Evolutionary conservation across 2,329 filamentous ascomycete genomes (phyloP), one percentile per base, ranked within the genome.

Genomic region (Tolypocladium inflatum): DNA sequence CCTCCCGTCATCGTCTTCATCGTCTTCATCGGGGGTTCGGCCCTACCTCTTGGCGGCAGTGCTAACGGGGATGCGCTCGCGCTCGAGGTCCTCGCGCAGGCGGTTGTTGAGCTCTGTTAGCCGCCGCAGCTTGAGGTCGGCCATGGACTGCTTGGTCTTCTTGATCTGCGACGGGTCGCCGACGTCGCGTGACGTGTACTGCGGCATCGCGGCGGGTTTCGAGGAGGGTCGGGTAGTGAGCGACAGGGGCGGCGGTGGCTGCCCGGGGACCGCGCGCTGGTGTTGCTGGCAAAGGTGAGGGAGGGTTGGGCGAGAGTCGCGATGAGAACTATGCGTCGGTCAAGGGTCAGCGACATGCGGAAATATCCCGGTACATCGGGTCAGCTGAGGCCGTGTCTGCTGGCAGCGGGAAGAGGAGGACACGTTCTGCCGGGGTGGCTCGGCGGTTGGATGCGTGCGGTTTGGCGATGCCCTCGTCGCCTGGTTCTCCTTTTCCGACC

Each of bases 101-200:
- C 94, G 88, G 76, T 91, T 91, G 82, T 97, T 99, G 69, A 99
- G 85, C 79, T 99, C 94, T 61, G 92, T 97, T 76, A 99, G 82
- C 64, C 94, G 89, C 70, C 94, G 88, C 69, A 97, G 85, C 83
- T 99, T 99, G 64, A 99, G 84, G 74, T 99, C 94, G 67, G 93
- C 93, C 90, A 99, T 97, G 73, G 91, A 96, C 79, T 97, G 94
- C 82, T 97, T 97, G 80, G 95, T 97, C 80, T 92, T 96, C 82
- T 84, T 86, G 67, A 85, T 83, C 73, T 87, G 83, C 68, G 82
- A 83, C 72, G 83, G 82, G 71, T 87, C 84, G 74, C 82, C 83
- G 61, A 84, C 82, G 70, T 87, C 84, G 67, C 84, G 81, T 54
- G 84, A 86, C 59, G 83, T 85, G 76, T 86, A 87, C 64, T 83